Evolutionary conservation across 441 rosid genomes (phyloP), one percentile per base, ranked within the genome.

Genomic region (Populus hybrid): DNA sequence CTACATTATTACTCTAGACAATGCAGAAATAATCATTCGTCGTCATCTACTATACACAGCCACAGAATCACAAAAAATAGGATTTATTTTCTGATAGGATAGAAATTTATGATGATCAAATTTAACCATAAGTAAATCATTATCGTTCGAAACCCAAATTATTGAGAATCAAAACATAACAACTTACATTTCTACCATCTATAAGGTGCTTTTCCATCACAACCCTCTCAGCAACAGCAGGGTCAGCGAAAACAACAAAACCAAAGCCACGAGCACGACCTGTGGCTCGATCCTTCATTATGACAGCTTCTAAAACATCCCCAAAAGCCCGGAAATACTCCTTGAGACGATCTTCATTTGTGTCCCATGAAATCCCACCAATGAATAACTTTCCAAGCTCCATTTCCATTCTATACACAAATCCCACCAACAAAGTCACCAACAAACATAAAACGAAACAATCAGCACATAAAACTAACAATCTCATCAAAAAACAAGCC

Each of bases 351-450:
- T 91, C 94, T 83, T 94, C 97, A 88, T 92, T 84, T 71, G 98
- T 92, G 85, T 92, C 98, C 98, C 98, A 94, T 23, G 98, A 94
- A 78, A 94, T 91, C 75, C 98, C 98, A 71, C 98, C 98, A 46
- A 94, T 85, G 85, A 94, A 94, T 69, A 94, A 85, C 88, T 94
- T 94, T 34, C 98, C 97, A 88, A 81, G 86, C 78, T 91, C 97
- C 66, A 93, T 86, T 86, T 88, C 92, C 94, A 92, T 93, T 82
- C 88, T 88, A 81, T 65, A 84, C 53, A 82, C 16, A 46, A 46
- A 46, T 14, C 57, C 57, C 20, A 46, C 57, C 57, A 46, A 46
- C 57, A 46, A 46, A 14, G 57, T 14, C 20, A 46, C 20, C 57
- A 46, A 46, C 18, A 50, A 16, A 50, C 20, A 50, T 50, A 50